phyloP scores from a whole-genome alignment of 202 grass and related monocot species.

The Schoenoplectus tabernaemontani region DNA sequence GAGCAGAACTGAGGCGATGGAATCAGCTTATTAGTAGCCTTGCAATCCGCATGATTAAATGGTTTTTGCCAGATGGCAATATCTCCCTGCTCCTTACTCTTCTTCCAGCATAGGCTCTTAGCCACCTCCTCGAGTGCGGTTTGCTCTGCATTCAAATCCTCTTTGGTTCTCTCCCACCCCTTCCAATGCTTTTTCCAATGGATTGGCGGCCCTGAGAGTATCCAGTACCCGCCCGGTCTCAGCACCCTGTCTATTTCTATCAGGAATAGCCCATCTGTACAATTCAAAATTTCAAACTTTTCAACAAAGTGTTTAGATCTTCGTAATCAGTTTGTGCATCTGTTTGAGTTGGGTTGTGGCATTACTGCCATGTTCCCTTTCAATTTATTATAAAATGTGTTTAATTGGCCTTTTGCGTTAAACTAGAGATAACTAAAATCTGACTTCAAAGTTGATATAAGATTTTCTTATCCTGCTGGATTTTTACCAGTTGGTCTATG shows the following conservation, averaged over 20 bases:
- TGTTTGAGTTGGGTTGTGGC: background rate
- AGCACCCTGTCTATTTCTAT: slow-evolving; percentile 81
- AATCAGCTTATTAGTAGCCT: slow-evolving; percentile 28
- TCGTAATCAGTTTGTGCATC: background rate
- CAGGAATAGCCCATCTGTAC: slow-evolving; percentile 69
- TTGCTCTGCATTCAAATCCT: slow-evolving; percentile 77
- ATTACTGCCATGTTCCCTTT: background rate
- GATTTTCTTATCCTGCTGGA: background rate
- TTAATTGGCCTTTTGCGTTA: background rate
- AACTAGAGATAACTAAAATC: background rate
- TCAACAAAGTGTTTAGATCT: background rate
- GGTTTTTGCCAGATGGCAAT: slow-evolving; percentile 96
- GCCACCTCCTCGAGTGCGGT: slow-evolving; percentile 57
- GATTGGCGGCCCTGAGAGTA: slow-evolving; percentile 78
- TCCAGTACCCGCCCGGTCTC: slow-evolving; percentile 84
- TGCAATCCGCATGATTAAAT: slow-evolving; percentile 53
- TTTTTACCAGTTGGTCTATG: background rate
- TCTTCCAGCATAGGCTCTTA: slow-evolving; percentile 78
- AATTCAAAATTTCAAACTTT: background rate
- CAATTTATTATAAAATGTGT: background rate
- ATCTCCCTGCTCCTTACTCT: slow-evolving; percentile 72
- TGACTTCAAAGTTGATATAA: background rate
- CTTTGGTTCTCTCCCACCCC: slow-evolving; percentile 78
- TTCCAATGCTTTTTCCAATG: slow-evolving; percentile 77
- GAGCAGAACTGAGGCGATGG: slow-evolving; percentile 51